Evolutionary conservation across 495 filamentous ascomycete species (phyloP), one percentile per base, ranked within the genome.

Genomic region (Penicillium flavigenum): DNA sequence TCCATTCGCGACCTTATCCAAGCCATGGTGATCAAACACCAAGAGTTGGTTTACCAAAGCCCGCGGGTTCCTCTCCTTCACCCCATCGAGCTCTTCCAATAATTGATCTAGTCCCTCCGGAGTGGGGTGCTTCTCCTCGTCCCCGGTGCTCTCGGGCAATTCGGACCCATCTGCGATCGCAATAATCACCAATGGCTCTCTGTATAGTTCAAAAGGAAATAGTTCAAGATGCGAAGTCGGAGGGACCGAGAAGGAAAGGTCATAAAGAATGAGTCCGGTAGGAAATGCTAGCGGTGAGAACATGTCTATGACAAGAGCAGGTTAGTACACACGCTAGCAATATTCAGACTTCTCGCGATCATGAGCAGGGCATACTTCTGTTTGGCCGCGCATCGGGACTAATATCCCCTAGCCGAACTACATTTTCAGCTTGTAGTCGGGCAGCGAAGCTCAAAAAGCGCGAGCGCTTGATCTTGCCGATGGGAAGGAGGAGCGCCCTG

Each of bases 261-360:
- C 88, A 80, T 95, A 97, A 59, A 97, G 82, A 61, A 99, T 87
- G 60, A 86, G 84, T 53, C 94, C 94, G 57, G 84, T 84, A 9
- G 93, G 93, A 69, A 96, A 98, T 2, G 91, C 91, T 61, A 96
- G 78, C 26, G 94, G 94, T 43, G 91, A 95, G 70, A 98, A 96
- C 87, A 96, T 92, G 65, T 91, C 92, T 96, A 66, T 58, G 9
- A 58, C 55, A 62, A 58, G 31, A 58, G 36, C 47, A 61, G 46
- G 57, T 79, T 57, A 80, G 72, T 57, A 59, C 45, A 31, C 11
- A 26, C 10, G n/a, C 4, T 22, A 36, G 9, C 17, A 31, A n/a
- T 14, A 3, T 31, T 7, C 20, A 17, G 14, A 2, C 27, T 39
- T 11, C 34, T 47, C 24, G 27, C 8, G 17, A 9, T 47, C 51